Conservation (phyloP, 2,329 filamentous ascomycete genomes). For the Cylindrodendrum hubeiense region DNA sequence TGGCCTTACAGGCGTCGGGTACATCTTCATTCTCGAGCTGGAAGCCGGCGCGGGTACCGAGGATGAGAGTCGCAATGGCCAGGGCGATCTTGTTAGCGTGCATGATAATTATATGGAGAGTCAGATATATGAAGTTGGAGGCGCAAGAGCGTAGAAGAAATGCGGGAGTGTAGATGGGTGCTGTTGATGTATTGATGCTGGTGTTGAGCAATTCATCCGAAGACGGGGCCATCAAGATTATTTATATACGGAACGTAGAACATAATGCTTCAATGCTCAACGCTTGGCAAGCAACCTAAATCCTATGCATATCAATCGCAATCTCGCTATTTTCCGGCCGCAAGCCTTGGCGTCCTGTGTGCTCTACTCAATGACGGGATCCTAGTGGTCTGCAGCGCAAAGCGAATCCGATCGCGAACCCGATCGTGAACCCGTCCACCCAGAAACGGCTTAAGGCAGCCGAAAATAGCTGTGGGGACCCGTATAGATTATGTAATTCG, state of each 20-base stretch:
- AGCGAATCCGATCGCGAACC: too few relatives aligned
- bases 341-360: neutral
- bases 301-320: neutral
- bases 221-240: neutral
- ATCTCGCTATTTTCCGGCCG: neutral
- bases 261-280: neutral
- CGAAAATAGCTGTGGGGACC: neutral
- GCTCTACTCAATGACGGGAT: neutral
- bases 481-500: too few relatives aligned
- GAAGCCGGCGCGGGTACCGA: slow-evolving; percentile 48
- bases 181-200: neutral
- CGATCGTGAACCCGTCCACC: neutral
- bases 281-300: neutral
- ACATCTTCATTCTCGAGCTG: slow-evolving; percentile 50
- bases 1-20: slow-evolving; percentile 48
- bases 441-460: neutral
- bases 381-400: too few relatives aligned
- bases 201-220: neutral
- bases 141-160: neutral
- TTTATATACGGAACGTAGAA: slow-evolving; percentile 7
- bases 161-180: neutral
- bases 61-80: slow-evolving; percentile 44
- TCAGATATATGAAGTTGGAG: neutral
- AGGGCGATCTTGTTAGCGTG: slow-evolving; percentile 46
- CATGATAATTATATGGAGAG: slow-evolving; percentile 35